Conservation (phyloP, 495 filamentous ascomycete genomes). For the Tuber aestivum region DNA sequence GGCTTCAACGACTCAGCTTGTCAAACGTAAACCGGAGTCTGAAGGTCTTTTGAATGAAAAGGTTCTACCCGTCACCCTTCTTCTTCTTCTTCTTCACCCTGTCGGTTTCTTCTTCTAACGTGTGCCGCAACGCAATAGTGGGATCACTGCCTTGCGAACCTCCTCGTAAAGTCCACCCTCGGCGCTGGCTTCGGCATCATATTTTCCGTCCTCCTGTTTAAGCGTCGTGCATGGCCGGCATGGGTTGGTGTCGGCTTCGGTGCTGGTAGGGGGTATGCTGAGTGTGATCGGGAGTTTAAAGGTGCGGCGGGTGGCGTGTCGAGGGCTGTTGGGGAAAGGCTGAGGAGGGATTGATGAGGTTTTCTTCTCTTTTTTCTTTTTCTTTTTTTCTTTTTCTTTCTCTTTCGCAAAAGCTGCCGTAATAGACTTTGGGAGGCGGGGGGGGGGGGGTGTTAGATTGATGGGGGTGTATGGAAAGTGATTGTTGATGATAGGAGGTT, state of each 20-base stretch:
- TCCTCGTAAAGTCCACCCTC: constrained; percentile 89
- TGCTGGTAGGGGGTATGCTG: constrained; percentile 91
- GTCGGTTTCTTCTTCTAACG: neutral
- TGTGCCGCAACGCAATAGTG: constrained; percentile 61
- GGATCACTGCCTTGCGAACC: constrained; percentile 94
- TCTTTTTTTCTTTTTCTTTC: neutral
- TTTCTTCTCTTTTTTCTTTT: too few species aligned
- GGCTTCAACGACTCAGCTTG: constrained; percentile 14
- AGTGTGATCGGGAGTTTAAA: constrained; percentile 66
- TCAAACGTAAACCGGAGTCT: constrained; percentile 27
- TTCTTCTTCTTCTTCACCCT: too few species aligned
- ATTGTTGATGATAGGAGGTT: neutral
- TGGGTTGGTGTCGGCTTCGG: constrained; percentile 90
- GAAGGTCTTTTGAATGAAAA: constrained; percentile 37
- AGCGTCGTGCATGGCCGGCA: constrained; percentile 92
- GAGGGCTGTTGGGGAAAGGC: constrained; percentile 42
- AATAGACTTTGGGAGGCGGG: neutral
- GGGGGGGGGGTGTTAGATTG: neutral
- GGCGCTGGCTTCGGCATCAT: constrained; percentile 94
- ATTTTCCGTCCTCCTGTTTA: constrained; percentile 97
- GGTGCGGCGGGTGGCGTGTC: constrained; percentile 51
- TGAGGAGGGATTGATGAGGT: constrained; percentile 18
- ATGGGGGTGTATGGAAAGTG: neutral
- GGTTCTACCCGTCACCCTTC: neutral
- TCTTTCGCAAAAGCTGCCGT: neutral